Percentiles rank a stretch among this genome's conserved stretches.
Evolutionary conservation across 352 stramenopile species (phyloP).

Genomic region (Globisporangium polare): DNA sequence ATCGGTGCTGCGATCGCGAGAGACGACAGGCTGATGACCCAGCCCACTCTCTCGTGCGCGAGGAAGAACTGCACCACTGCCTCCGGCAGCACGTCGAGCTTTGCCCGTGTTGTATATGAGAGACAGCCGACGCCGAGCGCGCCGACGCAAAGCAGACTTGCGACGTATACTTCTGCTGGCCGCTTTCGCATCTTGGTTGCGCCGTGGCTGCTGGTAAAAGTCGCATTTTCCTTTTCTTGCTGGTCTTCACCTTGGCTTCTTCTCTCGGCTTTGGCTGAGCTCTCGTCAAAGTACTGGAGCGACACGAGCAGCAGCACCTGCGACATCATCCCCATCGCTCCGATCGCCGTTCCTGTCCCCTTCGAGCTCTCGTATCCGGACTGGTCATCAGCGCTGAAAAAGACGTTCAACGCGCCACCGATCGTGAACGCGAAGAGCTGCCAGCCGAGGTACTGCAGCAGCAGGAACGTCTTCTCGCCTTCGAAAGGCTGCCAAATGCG

Average conservation of each 20-base stretch:
- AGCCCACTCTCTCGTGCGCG: constrained; percentile 35
- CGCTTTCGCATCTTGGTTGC: neutral
- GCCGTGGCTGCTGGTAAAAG: neutral
- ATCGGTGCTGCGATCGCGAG: constrained; percentile 35
- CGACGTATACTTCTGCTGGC: constrained; percentile 35
- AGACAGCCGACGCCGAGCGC: constrained; percentile 22
- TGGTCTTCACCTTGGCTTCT: neutral
- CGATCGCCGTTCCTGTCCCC: constrained; percentile 30
- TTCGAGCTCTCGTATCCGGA: constrained; percentile 10
- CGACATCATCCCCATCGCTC: constrained; percentile 41
- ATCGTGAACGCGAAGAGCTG: constrained; percentile 49
- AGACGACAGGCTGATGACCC: constrained; percentile 29
- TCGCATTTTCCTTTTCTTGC: neutral
- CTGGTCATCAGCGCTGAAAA: constrained; percentile 19
- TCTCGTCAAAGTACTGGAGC: constrained; percentile 37
- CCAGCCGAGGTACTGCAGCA: constrained; percentile 63
- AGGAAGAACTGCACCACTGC: constrained; percentile 12
- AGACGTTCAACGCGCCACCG: constrained; percentile 32
- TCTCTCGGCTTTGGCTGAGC: neutral
- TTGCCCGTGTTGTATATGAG: constrained; percentile 19
- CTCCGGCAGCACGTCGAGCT: constrained; percentile 2
- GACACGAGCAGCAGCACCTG: constrained; percentile 45
- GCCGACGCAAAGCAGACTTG: constrained; percentile 24
- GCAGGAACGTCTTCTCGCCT: constrained; percentile 42
- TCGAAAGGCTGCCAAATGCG: constrained; percentile 54